Conservation (phyloP, 2,329 filamentous ascomycete genomes). For the Penicillium capsulatum region DNA sequence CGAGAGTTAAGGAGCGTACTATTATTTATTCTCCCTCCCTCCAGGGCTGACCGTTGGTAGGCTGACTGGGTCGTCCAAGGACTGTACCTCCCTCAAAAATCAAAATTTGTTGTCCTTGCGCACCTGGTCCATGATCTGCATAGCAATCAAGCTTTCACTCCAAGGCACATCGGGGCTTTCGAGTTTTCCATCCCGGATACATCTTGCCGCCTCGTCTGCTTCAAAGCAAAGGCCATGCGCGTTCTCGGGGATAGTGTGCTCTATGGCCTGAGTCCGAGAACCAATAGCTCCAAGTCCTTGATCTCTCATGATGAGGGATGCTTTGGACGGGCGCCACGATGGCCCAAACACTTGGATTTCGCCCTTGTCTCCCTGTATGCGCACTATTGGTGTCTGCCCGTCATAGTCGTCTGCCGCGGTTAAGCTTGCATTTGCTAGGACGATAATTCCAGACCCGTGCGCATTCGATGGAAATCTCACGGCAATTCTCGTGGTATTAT, state of each 20-base stretch:
- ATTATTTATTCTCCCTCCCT: too few relatives aligned
- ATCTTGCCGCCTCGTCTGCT: constrained; percentile 5
- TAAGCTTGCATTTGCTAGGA: not conserved
- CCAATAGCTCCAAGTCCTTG: not conserved
- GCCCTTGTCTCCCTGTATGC: constrained; percentile 1
- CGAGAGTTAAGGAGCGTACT: too few relatives aligned
- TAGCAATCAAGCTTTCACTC: not conserved
- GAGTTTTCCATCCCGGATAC: constrained; percentile 2
- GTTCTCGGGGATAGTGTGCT: not conserved
- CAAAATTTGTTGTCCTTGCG: not conserved
- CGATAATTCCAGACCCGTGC: not conserved
- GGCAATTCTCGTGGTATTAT: not conserved
- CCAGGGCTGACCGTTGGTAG: too few relatives aligned
- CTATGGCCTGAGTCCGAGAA: not conserved
- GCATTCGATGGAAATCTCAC: not conserved
- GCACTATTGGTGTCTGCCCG: constrained; percentile 1
- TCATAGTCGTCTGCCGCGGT: not conserved
- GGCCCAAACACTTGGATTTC: constrained; percentile 2
- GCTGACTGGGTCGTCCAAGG: too few relatives aligned
- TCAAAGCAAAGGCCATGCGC: constrained; percentile 1
- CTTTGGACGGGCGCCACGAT: not conserved
- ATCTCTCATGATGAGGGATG: not conserved
- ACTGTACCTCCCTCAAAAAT: not conserved
- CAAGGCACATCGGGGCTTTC: constrained; percentile 1
- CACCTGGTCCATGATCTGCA: constrained; percentile 7